Evolutionary conservation across 352 stramenopile genomes (phyloP), one percentile per base, ranked within the genome.

Genomic region (Phytophthora sojae): DNA sequence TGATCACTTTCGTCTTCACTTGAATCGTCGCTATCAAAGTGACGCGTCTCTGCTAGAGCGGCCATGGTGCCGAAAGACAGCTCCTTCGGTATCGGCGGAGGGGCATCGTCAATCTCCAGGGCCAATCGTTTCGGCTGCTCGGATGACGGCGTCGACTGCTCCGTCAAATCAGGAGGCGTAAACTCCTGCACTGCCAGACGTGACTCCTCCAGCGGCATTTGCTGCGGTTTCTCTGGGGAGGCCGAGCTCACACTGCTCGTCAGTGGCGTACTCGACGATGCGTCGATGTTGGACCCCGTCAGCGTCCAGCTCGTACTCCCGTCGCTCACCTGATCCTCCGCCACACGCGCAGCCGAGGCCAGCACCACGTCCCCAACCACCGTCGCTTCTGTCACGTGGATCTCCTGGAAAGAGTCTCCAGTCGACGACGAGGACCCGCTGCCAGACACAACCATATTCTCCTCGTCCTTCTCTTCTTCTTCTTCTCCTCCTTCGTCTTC

Each of bases 21-120:
- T 25, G 64, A 62, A 53, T 77, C 70, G 30, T 77, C 70, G 29
- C 70, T 77, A 57, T 77, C 70, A 42, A 77, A 77, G 51, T 77
- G 70, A 19, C 64, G 64, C 30, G 64, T 65, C 45, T 77, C 58
- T 17, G 70, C 70, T 11, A 71, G 17, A 11, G 57, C 58, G 4
- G 68, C 70, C 65, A 77, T 77, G n/a, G 70, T 67, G 6, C 55
- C 59, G 50, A 74, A 73, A 0, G 70, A 77, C 25, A 74, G 56
- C 14, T 70, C 55, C 19, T 57, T 64, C 1, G 58, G 70, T 21
- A 74, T 4, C 3, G 57, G 32, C 3, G 7, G 14, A 56, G 49
- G n/a, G 32, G 19, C 37, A 17, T 45, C 30, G 35, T 70, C 45
- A 9, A 66, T 62, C 30, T 60, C 17, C 7, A 70, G 17, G 21